Base-by-base conservation (phyloP, 129 eudicot genomes). In the Centella asiatica region DNA sequence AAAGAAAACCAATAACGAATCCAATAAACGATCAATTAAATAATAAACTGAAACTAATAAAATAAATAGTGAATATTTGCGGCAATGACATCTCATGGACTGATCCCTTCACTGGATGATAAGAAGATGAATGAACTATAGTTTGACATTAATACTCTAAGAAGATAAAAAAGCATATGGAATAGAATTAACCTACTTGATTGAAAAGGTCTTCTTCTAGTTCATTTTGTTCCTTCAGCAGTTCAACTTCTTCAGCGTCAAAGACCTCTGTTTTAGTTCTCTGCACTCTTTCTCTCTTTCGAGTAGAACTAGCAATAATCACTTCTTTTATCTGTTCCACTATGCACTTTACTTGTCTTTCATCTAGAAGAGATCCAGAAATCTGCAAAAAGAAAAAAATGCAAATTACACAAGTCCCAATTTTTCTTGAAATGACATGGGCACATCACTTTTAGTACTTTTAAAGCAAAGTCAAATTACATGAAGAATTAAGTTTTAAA, bases 221-320 rank as follows among this genome's bases (percentile, higher is more conserved):
- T 73, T 93, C 96, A 58, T 93, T 87, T 80, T 93, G 96, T 79
- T 93, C 99, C 68, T 72, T 85, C 26, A 93, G 88, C 78, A 87
- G 67, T 74, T 87, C 96, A 17, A 86, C 90, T 64, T 92, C 99
- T 74, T 92, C 99, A 32, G 90, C 92, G 74, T 93, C 99, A 74
- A 93, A 93, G 81, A 87, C 99, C 75, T 93, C 99, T 51, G 99
- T 96, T 75, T 85, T 85, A 37, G 88, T 80, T 74, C 96, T 87
- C 52, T 87, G 96, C 15, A 83, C 88, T 72, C 99, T 71, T 69
- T 83, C 96, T 49, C 72, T 67, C 65, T 83, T 93, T 80, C 99
- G 84, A 64, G 81, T 72, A 64, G 89, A 73, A 60, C 99, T 93
- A 64, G 99, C 96, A 24, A 89, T 85, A 31, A 93, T 73, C 10